phyloP scores from a whole-genome alignment of 2,329 filamentous ascomycete species.

The Daldinia sp. region DNA sequence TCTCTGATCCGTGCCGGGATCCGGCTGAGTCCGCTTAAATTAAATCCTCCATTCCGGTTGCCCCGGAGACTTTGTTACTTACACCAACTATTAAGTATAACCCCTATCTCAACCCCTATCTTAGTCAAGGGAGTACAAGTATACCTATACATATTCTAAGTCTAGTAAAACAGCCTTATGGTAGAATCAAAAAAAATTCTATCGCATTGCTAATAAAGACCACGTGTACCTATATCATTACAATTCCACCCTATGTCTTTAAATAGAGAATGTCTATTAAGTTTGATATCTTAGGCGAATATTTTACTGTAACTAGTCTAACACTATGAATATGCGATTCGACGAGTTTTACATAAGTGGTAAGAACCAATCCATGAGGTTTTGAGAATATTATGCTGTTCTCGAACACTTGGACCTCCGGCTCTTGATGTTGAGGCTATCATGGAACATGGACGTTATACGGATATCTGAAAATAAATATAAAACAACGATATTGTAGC shows the following conservation, averaged over 20 bases:
- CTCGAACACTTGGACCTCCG: no score
- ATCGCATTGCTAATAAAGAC: not conserved
- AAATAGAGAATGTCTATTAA: not conserved
- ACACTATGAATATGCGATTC: no score
- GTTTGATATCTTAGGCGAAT: no score
- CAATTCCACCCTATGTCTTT: not conserved
- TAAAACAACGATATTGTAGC: not conserved
- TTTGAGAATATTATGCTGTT: no score
- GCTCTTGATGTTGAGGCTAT: no score
- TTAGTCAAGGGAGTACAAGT: not conserved
- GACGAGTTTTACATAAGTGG: no score
- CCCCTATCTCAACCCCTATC: not conserved
- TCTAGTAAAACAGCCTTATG: not conserved
- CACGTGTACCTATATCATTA: not conserved
- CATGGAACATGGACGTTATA: not conserved
- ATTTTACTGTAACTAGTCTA: no score
- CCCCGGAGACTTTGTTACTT: not conserved
- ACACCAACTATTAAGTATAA: not conserved
- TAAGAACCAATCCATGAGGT: no score
- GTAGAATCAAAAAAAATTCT: not conserved
- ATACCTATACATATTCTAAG: not conserved
- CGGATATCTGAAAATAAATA: not conserved
- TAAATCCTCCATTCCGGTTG: not conserved
- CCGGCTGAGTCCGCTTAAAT: no score
- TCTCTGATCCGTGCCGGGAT: slow-evolving; percentile 2